phyloP scores from a whole-genome alignment of 768 basidiomycete species.

The Leucocoprinus birnbaumii region DNA sequence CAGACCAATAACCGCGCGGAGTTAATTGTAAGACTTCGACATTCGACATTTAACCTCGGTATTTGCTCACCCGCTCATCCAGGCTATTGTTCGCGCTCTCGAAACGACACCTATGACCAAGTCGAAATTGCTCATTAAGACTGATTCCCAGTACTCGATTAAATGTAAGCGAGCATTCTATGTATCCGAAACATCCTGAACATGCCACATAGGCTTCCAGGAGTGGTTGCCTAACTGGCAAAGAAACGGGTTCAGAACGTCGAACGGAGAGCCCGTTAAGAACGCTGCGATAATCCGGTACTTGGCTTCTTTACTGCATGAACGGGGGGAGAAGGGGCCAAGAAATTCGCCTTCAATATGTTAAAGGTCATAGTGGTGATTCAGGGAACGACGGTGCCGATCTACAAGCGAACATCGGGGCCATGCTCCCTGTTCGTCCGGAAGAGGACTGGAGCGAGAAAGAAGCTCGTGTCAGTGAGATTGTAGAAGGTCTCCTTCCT shows the following conservation, averaged over 20 bases:
- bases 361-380: conserved; percentile 76
- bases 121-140: conserved; percentile 67
- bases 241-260: conserved; percentile 44
- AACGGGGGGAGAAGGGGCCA: conserved; percentile 50
- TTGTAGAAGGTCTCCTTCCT: background rate
- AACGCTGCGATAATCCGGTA: conserved; percentile 74
- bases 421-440: conserved; percentile 27
- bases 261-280: conserved; percentile 57
- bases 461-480: conserved; percentile 13
- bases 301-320: conserved; percentile 56
- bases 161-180: conserved; percentile 47
- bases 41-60: background rate
- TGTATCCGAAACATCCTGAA: conserved; percentile 6
- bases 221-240: conserved; percentile 73
- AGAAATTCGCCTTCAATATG: conserved; percentile 61
- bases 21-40: conserved; percentile 55
- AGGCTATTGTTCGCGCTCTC: conserved; percentile 85
- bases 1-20: conserved; percentile 92
- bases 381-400: conserved; percentile 90
- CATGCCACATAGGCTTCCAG: conserved; percentile 52
- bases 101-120: conserved; percentile 63
- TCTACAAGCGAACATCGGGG: conserved; percentile 60
- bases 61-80: conserved; percentile 6
- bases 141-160: conserved; percentile 85
- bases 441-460: conserved; percentile 63